Conservation (phyloP, 495 filamentous ascomycete genomes). For the Aspergillus indologenus region DNA sequence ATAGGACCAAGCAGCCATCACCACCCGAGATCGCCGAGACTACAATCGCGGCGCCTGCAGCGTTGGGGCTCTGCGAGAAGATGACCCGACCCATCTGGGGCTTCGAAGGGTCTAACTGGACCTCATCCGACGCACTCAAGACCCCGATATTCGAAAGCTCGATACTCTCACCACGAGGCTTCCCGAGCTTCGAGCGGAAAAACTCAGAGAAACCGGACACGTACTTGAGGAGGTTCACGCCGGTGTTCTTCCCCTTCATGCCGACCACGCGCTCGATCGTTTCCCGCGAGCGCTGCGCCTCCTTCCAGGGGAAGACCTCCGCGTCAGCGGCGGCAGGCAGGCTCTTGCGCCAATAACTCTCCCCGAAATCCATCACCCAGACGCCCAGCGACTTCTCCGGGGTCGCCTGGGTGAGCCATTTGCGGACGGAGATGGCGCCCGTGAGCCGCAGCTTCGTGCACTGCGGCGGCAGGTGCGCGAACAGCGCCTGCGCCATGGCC, state of each 20-base stretch:
- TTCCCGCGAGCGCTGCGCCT: slow-evolving; percentile 31
- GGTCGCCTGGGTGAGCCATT: slow-evolving; percentile 33
- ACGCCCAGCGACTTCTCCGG: slow-evolving; percentile 39
- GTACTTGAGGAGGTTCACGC: slow-evolving; percentile 37
- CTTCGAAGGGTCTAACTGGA: slow-evolving; percentile 15
- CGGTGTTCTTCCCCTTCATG: slow-evolving; percentile 32
- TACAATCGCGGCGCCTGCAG: slow-evolving; percentile 36
- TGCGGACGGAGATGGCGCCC: slow-evolving; percentile 32
- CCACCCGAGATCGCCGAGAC: slow-evolving; percentile 40
- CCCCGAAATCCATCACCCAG: slow-evolving; percentile 29
- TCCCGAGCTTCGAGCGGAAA: slow-evolving; percentile 33
- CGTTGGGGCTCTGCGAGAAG: slow-evolving; percentile 48
- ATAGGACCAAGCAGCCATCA: slow-evolving; percentile 37
- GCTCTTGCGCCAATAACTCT: slow-evolving; percentile 15
- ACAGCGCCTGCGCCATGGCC: slow-evolving; percentile 33
- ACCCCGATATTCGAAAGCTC: slow-evolving; percentile 48
- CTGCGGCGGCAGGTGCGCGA: slow-evolving; percentile 25
- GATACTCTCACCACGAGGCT: slow-evolving; percentile 29
- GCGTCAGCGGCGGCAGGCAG: slow-evolving; percentile 1
- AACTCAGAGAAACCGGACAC: slow-evolving; percentile 31
- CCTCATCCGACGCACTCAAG: slow-evolving; percentile 24
- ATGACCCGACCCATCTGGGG: slow-evolving; percentile 33
- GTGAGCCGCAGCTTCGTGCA: slow-evolving; percentile 23
- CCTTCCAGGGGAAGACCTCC: slow-evolving; percentile 33
- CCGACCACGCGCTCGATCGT: slow-evolving; percentile 28